phyloP scores from a whole-genome alignment of 805 yeast genomes.

The Pichia thaimueangensis region DNA sequence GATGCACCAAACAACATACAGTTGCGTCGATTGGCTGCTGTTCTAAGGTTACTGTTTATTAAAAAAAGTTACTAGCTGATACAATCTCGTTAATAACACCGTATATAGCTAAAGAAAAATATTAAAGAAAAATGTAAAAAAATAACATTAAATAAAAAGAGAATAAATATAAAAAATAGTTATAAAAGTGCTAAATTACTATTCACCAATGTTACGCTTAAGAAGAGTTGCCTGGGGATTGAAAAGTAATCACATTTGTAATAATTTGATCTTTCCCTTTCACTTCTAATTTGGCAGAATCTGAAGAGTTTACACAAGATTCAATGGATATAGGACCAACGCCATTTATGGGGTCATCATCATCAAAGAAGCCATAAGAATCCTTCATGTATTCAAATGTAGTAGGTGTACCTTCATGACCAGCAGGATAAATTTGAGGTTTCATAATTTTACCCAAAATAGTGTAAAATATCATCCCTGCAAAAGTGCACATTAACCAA shows the following conservation, averaged over 20 bases:
- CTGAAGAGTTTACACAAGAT: neutral
- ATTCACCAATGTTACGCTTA: too few species aligned
- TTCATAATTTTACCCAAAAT: constrained; percentile 14
- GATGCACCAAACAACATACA: too few species aligned
- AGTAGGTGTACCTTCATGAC: constrained; percentile 18
- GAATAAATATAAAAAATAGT: too few species aligned
- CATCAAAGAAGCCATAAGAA: constrained; percentile 22
- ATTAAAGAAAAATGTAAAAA: too few species aligned
- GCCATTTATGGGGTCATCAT: constrained; percentile 21
- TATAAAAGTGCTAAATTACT: too few species aligned
- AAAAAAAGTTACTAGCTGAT: too few species aligned
- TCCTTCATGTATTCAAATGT: constrained; percentile 20
- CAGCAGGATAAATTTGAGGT: constrained; percentile 19
- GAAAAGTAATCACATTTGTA: constrained; percentile 1
- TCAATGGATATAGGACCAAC: constrained; percentile 12
- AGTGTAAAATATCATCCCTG: constrained; percentile 15
- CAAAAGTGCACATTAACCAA: constrained; percentile 21
- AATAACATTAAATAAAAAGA: too few species aligned
- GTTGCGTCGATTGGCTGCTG: too few species aligned
- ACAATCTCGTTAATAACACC: too few species aligned
- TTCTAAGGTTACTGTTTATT: too few species aligned
- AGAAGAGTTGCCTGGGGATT: too few species aligned
- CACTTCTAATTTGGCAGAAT: neutral
- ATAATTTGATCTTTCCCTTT: constrained; percentile 3
- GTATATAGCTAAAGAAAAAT: too few species aligned